phyloP scores from a whole-genome alignment of 768 basidiomycete genomes.

The Pisolithus microcarpus region DNA sequence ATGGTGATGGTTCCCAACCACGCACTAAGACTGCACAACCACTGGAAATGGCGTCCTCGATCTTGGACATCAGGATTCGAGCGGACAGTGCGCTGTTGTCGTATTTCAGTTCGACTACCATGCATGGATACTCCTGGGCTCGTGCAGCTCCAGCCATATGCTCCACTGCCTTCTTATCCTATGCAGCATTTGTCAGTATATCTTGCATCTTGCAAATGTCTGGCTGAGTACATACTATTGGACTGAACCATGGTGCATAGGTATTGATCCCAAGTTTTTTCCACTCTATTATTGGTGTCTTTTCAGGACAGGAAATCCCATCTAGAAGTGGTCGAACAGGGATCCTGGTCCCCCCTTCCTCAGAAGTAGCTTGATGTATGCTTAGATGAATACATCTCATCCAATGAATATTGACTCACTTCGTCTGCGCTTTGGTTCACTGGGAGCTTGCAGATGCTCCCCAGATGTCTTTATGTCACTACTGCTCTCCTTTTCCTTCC shows the following conservation, averaged over 20 bases:
- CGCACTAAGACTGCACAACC: background rate
- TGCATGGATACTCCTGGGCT: background rate
- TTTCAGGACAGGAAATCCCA: background rate
- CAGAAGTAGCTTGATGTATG: background rate
- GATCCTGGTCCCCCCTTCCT: background rate
- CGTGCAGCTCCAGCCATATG: background rate
- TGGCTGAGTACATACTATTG: background rate
- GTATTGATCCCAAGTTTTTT: background rate
- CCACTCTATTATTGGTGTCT: background rate
- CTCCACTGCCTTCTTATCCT: background rate
- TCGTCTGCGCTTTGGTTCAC: background rate
- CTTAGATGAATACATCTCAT: background rate
- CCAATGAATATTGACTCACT: background rate
- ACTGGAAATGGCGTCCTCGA: background rate
- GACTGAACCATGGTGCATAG: background rate
- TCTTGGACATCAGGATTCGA: background rate
- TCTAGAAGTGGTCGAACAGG: background rate
- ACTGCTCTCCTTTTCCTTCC: background rate
- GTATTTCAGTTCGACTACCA: background rate
- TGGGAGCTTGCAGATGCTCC: background rate
- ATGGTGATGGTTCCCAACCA: background rate
- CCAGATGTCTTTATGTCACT: background rate
- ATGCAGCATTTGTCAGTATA: background rate
- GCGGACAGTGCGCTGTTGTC: background rate
- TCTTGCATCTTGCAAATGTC: background rate